Evolutionary conservation across 257 asterid species (phyloP).

Genomic region (Penstemon eatonii): DNA sequence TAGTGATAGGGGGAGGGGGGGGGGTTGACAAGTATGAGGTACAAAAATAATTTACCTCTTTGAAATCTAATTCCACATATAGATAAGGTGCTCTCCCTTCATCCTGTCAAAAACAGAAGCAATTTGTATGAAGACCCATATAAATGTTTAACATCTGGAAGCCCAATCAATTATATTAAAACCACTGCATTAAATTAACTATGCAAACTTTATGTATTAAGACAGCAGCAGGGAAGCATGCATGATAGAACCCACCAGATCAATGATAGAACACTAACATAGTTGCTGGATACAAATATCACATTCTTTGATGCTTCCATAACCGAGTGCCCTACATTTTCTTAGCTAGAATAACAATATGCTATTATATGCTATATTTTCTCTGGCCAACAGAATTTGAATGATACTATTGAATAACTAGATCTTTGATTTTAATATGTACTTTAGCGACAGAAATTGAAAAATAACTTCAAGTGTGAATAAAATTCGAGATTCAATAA

Average conservation of each 20-base stretch:
- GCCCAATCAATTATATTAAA: background rate
- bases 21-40: background rate
- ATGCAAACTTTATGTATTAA: background rate
- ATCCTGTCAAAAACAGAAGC: slow-evolving; percentile 60
- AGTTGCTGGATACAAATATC: background rate
- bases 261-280: background rate
- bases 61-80: slow-evolving; percentile 87
- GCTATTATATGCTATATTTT: background rate
- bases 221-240: background rate
- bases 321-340: background rate
- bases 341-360: background rate
- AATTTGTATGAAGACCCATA: slow-evolving; percentile 8
- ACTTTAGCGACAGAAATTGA: background rate
- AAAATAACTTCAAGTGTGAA: background rate
- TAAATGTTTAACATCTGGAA: background rate
- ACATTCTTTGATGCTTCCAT: background rate
- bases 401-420: background rate
- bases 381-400: background rate
- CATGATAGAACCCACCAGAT: background rate
- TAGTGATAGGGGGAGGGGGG: background rate
- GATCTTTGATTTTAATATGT: background rate
- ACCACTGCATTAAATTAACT: background rate
- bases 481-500: background rate
- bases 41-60: slow-evolving; percentile 58
- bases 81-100: slow-evolving; percentile 87